Base-by-base conservation (phyloP, 2,329 filamentous ascomycete genomes). In the Colletotrichum spinosum region DNA sequence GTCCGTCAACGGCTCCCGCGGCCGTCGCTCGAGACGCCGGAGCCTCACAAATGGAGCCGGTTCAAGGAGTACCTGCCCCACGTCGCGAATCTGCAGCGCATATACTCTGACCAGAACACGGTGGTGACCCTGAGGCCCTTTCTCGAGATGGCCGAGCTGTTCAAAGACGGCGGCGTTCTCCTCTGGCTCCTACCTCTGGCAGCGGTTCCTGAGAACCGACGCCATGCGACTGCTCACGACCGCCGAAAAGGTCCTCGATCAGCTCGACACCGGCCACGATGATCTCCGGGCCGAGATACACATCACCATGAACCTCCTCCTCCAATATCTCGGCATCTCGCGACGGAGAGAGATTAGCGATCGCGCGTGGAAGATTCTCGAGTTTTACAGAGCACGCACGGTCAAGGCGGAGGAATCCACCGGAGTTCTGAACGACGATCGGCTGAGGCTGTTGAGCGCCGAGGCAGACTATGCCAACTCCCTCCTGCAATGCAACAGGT, bases 61-160 rank as follows among this genome's bases (percentile, higher is more conserved):
- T 69, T 68, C 65, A 69, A 68, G 42, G 63, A 69, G 56, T 69
- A 68, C 48, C 33, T 69, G n/a, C 66, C 67, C 6, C 68, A 69
- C 53, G 68, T 69, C 5, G 55, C 67, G 4, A 60, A 41, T 11
- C 63, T 69, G 2, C 68, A 69, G 55, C 52, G 57, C 15, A 57
- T 61, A 35, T 69, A 67, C 52, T 56, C 59, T 4, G 60, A 63
- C 15, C 60, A 54, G 12, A 37, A 62, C 6, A 58, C 60, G 8
- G 37, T 55, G 2, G 34, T 58, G 8, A 44, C 53, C 9, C 25
- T 58, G 42, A 55, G 48, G 0, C 68, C 68, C 11, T 69, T 65
- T 45, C 44, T 70, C 6, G 55, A 52, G 17, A 53, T 70, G 12
- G 68, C 68, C 1, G 56, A 68, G 54, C 48, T 70, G 9, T 68